Evolutionary conservation across 2,329 filamentous ascomycete species (phyloP), one percentile per base, ranked within the genome.

Genomic region (Exophiala alcalophila): DNA sequence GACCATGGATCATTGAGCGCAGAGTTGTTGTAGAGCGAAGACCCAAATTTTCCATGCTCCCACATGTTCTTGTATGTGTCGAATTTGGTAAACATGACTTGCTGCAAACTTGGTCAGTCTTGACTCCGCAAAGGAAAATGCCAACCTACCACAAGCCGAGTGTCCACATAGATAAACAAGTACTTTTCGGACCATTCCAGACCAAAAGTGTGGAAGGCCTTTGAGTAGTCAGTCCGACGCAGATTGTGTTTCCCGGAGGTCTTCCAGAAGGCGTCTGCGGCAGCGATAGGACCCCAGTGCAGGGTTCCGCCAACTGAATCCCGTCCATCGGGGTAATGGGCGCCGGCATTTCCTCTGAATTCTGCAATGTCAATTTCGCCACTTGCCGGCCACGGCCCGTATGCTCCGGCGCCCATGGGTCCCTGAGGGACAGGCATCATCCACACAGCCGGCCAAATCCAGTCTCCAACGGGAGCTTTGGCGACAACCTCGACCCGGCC

Each of bases 281-380:
- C 40, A 11, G 41, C 38, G 15, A 44, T 44, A 5, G 58, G 61
- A 56, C 70, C 73, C 72, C 72, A 76, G 54, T 75, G 73, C 14
- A 74, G 54, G 3, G 72, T 66, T 34, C 66, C 64, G 34, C 63
- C 66, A 46, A 67, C 61, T 6, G 63, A 59, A 49, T 76, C 65
- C 21, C 67, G 63, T 11, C 72, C 71, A 25, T 61, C 62, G 15
- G 63, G 57, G 25, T 56, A 40, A 51, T 70, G 69, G 19, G 54
- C 53, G 16, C 58, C 57, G 20, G 60, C 57, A 50, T 77, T 76
- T 31, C 74, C 74, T 20, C 72, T 62, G 21, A 63, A 61, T 58
- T 76, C 72, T 49, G 67, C 64, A 28, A 77, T 72, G 57, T 78
- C 74, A 40, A 77, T 77, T 54, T 77, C 74, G 16, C 74, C 74